Base-by-base conservation (phyloP, 805 yeast species). In the Candida fluviatilis region DNA sequence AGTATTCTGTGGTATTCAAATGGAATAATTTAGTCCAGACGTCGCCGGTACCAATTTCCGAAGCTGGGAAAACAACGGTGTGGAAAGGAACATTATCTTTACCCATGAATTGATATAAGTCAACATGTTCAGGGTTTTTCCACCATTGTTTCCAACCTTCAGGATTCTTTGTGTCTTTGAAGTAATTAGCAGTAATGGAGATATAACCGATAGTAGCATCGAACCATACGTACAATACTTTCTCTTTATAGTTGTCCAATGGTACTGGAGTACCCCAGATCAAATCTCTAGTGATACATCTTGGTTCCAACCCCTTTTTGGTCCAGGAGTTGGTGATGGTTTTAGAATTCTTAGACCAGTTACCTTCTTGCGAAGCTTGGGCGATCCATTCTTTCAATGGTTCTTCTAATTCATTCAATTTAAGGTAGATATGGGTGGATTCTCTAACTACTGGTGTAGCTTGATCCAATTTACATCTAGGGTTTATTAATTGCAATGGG, bases 201-300 rank as follows among this genome's bases (percentile, higher is more conserved):
- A 90, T 80, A 61, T 93, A 93, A 32, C 99, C 99, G 51, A 93
- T 93, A 35, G 96, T 78, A 27, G 99, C 99, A 67, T 93, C 99
- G 52, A 93, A 93, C 99, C 99, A 93, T 42, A 93, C 99, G 58
- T 93, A 93, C 53, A 93, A 71, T 10, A 93, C 99, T 66, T 93
- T 93, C 39, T 88, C 82, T 50, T 83, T 80, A 69, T 74, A 93
- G 36, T 80, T 86, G 51, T 85, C 83, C 49, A 87, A 69, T 35
- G 99, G 99, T 18, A 93, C 98, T 6, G 98, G 96, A 5, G 96
- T 89, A 62, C 99, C 99, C 99, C 99, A 93, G 34, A 80, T 80
- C 58, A 93, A 76, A 60, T 93, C 99, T 70, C 99, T 82, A 13
- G 99, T 93, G 60, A 93, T 93, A 69, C 97, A 87, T 63, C 98